These are phyloP conservation scores for Heliosperma pusillum DNA, from an alignment of 148 eudicot species.

Conservation along the genomic window DNA sequence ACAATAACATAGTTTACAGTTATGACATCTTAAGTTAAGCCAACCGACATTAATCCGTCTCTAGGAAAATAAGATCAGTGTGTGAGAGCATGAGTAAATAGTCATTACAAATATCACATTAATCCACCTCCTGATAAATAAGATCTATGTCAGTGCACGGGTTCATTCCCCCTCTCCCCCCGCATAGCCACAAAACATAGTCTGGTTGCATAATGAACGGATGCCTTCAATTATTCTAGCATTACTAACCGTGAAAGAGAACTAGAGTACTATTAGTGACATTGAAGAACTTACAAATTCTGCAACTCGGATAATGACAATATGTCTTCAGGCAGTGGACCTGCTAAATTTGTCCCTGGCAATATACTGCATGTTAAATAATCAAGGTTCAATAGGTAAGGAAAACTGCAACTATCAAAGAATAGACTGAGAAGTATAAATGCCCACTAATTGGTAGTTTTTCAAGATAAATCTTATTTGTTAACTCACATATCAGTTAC, in stretches of 20 bases:
- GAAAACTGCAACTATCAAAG: neutral
- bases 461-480: conserved; percentile 1
- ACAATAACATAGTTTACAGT: too few relatives aligned
- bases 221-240: too few relatives aligned
- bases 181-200: neutral
- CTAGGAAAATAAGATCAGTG: too few relatives aligned
- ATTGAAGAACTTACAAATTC: conserved; percentile 27
- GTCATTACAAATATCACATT: too few relatives aligned
- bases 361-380: conserved; percentile 25
- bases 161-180: too few relatives aligned
- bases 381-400: neutral
- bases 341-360: conserved; percentile 29
- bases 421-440: neutral
- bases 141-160: too few relatives aligned
- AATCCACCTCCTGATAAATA: too few relatives aligned
- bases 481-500: conserved; percentile 31
- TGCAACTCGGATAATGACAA: conserved; percentile 27
- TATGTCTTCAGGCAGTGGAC: conserved; percentile 31
- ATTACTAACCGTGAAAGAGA: neutral
- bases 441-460: neutral
- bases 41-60: too few relatives aligned
- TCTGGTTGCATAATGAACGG: neutral
- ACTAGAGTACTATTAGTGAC: neutral
- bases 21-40: too few relatives aligned
- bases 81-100: too few relatives aligned